Evolutionary conservation across 306 rosid species (phyloP).

Genomic region (Delonix regia): DNA sequence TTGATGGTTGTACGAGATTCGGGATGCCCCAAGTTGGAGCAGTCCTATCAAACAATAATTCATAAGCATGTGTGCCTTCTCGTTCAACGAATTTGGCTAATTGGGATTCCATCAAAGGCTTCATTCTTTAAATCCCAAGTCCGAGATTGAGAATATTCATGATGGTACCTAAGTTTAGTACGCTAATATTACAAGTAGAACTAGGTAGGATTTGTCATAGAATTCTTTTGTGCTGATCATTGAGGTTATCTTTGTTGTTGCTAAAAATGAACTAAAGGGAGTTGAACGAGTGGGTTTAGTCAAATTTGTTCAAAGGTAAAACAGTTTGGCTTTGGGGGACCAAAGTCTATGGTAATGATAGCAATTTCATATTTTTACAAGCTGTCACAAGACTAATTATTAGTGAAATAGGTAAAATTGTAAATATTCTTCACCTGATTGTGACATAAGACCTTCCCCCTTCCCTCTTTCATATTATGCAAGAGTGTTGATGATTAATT

Average conservation of each 20-base stretch:
- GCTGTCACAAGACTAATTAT: not conserved
- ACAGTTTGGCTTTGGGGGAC: not conserved
- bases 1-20: not conserved
- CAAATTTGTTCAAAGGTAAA: not conserved
- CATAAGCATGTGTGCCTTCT: constrained; percentile 30
- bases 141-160: not conserved
- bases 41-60: constrained; percentile 20
- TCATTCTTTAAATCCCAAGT: not conserved
- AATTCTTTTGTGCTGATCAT: not conserved
- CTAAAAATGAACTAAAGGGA: not conserved
- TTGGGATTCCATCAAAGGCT: constrained; percentile 7
- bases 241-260: not conserved
- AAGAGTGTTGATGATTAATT: not conserved
- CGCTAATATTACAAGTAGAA: not conserved
- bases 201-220: not conserved
- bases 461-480: not conserved
- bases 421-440: not conserved
- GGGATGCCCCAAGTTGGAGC: too few species aligned
- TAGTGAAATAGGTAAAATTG: not conserved
- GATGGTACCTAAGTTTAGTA: constrained; percentile 7
- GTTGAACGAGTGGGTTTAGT: not conserved
- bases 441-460: not conserved
- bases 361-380: not conserved
- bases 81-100: constrained; percentile 23
- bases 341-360: constrained; percentile 7